These are phyloP conservation scores for Neurospora sp. DNA, from an alignment of 495 filamentous ascomycete genomes.

Conservation along the genomic window DNA sequence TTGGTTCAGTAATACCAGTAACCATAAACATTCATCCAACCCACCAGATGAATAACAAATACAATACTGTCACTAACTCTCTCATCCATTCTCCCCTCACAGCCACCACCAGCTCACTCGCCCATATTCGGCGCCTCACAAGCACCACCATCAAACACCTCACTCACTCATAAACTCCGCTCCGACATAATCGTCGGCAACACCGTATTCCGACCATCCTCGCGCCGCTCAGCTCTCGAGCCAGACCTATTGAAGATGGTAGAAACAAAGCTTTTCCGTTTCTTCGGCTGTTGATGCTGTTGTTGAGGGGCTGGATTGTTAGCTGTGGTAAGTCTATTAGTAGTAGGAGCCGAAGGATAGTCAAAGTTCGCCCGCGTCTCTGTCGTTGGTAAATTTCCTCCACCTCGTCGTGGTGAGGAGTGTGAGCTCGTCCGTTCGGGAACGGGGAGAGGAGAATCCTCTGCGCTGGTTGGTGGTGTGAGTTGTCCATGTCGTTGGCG, in stretches of 20 bases:
- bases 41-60: too few species aligned
- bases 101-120: background rate
- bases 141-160: background rate
- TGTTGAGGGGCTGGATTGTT: background rate
- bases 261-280: slow-evolving; percentile 43
- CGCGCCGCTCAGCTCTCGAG: background rate
- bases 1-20: background rate
- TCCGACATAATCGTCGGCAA: background rate
- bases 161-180: background rate
- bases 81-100: background rate
- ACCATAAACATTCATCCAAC: background rate
- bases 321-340: background rate
- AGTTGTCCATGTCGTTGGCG: background rate
- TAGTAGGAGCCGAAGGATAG: background rate
- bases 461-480: slow-evolving; percentile 20
- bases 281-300: slow-evolving; percentile 24
- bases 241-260: slow-evolving; percentile 33
- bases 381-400: background rate
- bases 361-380: background rate
- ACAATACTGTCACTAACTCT: background rate
- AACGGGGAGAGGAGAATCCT: slow-evolving; percentile 10
- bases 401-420: background rate
- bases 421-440: slow-evolving; percentile 1
- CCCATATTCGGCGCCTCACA: background rate
- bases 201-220: background rate